Evolutionary conservation across 352 stramenopile species (phyloP), one percentile per base, ranked within the genome.

Genomic region (Phytophthora parvispora): DNA sequence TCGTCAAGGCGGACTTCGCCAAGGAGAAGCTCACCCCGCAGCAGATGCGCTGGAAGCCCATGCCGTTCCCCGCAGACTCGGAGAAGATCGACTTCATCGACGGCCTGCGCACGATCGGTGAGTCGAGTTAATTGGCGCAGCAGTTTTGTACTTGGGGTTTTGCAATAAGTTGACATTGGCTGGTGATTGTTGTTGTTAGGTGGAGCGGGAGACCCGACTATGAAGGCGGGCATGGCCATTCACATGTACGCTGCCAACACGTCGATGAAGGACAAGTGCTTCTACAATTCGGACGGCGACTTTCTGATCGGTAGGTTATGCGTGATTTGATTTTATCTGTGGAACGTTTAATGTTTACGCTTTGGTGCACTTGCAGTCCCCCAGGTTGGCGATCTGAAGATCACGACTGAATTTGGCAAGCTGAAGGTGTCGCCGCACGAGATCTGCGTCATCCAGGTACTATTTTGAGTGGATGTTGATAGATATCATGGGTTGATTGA

Each of bases 201-300:
- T 29, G 91, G 91, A 29, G 92, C 92, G 0, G 97, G 97, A 18
- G 90, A 98, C 67, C 87, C 96, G 27, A 89, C 82, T 15, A 78
- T 91, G 57, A 99, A 99, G 78, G 79, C 81, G 40, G 97, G 97
- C 2, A 76, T 99, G 45, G 93, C 87, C 1, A 97, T 99, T 63
- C 97, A 99, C 78, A 93, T 97, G 75, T 99, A 99, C 76, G 67
- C 89, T 2, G 95, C 83, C 36, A 97, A 98, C 64, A 57, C 69
- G 20, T 92, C 84, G 40, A 99, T 99, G 97, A 71, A 66, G 29
- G 73, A 98, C 71, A 86, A 87, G 58, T 93, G 91, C 50, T 93
- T 99, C 31, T 98, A 98, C 84, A 99, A 99, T 81, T 95, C 90
- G 52, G 97, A 99, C 76, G 97, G 97, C 60, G 97, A 99, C 66